These are phyloP conservation scores for Lomentospora prolificans DNA, from an alignment of 2,329 filamentous ascomycete genomes.

Conservation along the genomic window DNA sequence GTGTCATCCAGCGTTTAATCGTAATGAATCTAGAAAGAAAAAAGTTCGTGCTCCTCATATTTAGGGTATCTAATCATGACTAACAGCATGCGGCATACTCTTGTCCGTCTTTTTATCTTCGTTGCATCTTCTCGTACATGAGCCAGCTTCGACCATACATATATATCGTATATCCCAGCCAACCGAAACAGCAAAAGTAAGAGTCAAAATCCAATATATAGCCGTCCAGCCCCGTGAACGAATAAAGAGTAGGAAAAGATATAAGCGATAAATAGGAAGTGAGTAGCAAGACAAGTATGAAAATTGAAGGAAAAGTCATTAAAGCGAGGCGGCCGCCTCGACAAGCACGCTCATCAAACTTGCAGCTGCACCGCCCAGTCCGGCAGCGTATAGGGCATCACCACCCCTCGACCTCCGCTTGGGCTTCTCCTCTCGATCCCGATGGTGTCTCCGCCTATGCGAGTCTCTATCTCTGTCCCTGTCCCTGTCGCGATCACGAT, in stretches of 20 bases:
- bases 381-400: constrained; percentile 46
- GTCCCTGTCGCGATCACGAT: constrained; percentile 26
- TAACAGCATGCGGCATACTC: too few relatives aligned
- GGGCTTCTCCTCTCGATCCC: constrained; percentile 21
- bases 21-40: too few relatives aligned
- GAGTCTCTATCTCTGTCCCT: constrained; percentile 14
- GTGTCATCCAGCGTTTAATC: too few relatives aligned
- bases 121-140: neutral
- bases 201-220: too few relatives aligned
- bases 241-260: neutral
- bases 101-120: neutral
- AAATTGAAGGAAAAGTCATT: neutral
- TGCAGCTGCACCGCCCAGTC: constrained; percentile 51
- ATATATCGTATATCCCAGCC: too few relatives aligned
- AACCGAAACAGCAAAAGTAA: too few relatives aligned
- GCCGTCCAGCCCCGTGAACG: too few relatives aligned
- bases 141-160: neutral
- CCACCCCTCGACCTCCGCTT: constrained; percentile 37
- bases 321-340: constrained; percentile 35
- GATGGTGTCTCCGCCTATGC: constrained; percentile 10
- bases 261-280: neutral
- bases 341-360: constrained; percentile 48
- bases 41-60: neutral
- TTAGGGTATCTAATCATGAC: neutral
- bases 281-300: neutral